Base-by-base conservation (phyloP, 176 grass and related monocot species). In the Oryza australiensis region DNA sequence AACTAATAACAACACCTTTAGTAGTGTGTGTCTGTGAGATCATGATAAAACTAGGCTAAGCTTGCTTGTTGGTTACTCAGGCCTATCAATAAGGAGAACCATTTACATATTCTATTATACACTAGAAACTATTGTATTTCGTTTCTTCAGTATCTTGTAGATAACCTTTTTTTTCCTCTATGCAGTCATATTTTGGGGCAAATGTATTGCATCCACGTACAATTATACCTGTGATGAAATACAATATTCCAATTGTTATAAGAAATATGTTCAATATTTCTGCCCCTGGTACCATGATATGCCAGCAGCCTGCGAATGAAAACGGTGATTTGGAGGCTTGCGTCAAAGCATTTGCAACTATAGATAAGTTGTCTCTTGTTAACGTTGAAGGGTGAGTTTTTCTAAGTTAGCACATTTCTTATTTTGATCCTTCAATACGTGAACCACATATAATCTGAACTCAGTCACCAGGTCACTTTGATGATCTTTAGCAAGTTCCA, bases 141-240 rank as follows among this genome's bases (percentile, higher is more conserved):
- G 32, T 57, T 55, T 29, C 32, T 34, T 74, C 24, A 79, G 20
- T 69, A 75, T 64, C 16, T 83, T 27, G 22, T 49, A 62, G 22
- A 12, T 64, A 30, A 79, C 38, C 27, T 87, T 20, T 53, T 42
- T 32, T 71, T 79, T 68, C 35, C 53, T 78, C 60, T 63, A 65
- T 74, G 77, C 90, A 97, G 91, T 97, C 94, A 57, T 97, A 97
- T 74, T 97, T 97, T 51, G 91, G 94, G 68, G 94, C 94, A 57
- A 97, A 97, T 83, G 94, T 97, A 38, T 75, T 97, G 86, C 91
- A 97, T 80, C 94, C 94, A 12, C 86, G 94, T 16, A 97, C 94
- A 29, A 97, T 97, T 55, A 97, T 97, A 87, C 94, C 91, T 64
- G 91, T 93, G 53, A 97, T 97, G 94, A 93, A 79, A 75, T 75